phyloP scores from a whole-genome alignment of 2,329 filamentous ascomycete genomes.

The Hawksworthiomyces lignivorus region DNA sequence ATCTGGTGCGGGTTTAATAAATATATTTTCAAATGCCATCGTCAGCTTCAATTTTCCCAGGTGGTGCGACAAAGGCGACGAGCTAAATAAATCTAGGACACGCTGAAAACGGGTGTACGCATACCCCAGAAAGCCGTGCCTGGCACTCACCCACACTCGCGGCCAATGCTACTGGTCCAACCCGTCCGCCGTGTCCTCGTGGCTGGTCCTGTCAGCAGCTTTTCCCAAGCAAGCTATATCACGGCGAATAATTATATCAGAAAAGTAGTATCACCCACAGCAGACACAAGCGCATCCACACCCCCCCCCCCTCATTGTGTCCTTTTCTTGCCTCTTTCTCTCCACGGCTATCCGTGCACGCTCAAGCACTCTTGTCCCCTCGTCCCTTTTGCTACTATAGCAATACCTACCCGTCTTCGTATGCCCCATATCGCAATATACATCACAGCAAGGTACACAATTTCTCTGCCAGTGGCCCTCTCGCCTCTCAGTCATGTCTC shows the following conservation, averaged over 20 bases:
- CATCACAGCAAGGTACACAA: too few relatives aligned
- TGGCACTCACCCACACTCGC: not conserved
- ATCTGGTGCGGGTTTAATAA: slow-evolving; percentile 1
- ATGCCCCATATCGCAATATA: slow-evolving; percentile 8
- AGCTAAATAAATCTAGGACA: too few relatives aligned
- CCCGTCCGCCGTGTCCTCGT: slow-evolving; percentile 3
- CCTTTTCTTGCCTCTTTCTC: too few relatives aligned
- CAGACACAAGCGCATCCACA: too few relatives aligned
- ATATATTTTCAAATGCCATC: slow-evolving; percentile 7
- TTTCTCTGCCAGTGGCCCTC: too few relatives aligned
- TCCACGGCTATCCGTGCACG: slow-evolving; percentile 1
- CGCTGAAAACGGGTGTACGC: slow-evolving; percentile 1
- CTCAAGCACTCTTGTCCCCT: not conserved
- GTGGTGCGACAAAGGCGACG: too few relatives aligned
- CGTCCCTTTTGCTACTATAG: too few relatives aligned
- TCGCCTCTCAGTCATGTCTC: too few relatives aligned
- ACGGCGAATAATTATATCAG: too few relatives aligned
- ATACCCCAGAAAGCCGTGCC: not conserved
- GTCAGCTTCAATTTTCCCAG: too few relatives aligned
- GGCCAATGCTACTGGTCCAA: slow-evolving; percentile 4
- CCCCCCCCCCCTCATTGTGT: too few relatives aligned
- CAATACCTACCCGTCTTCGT: not conserved
- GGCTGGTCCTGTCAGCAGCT: slow-evolving; percentile 4
- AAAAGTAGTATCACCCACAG: too few relatives aligned
- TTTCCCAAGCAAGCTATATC: not conserved